phyloP scores from a whole-genome alignment of 148 eudicot genomes.

The Nyssa sinensis region DNA sequence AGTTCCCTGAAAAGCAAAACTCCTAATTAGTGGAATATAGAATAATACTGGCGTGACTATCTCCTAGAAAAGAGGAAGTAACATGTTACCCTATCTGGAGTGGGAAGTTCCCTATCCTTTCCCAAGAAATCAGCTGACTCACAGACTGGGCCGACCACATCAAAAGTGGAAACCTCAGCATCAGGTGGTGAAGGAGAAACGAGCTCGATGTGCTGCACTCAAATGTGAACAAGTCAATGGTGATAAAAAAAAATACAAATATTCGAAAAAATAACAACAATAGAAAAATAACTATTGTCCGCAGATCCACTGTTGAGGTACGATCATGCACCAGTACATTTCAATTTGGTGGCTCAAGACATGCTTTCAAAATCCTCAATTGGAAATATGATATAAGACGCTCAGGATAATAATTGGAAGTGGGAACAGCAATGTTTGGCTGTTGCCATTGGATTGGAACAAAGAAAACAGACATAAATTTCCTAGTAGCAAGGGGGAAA shows the following conservation, averaged over 20 bases:
- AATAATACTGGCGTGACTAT: not conserved
- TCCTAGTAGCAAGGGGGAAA: not conserved
- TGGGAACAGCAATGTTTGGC: not conserved
- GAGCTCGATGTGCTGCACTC: constrained; percentile 80
- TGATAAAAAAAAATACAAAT: not conserved
- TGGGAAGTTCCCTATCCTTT: constrained; percentile 81
- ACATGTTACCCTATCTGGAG: constrained; percentile 61
- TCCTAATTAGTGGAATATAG: not conserved
- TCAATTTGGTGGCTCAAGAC: too few relatives aligned
- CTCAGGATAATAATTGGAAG: too few relatives aligned
- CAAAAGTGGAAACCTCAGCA: constrained; percentile 67
- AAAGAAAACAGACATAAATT: not conserved
- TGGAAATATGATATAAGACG: too few relatives aligned
- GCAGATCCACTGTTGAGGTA: too few relatives aligned
- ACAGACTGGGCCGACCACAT: constrained; percentile 97
- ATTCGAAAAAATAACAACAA: not conserved
- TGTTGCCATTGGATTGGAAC: not conserved
- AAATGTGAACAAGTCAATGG: not conserved
- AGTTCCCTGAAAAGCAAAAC: constrained; percentile 56
- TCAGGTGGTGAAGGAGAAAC: constrained; percentile 69
- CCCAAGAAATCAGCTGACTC: constrained; percentile 98
- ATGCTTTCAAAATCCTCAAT: too few relatives aligned
- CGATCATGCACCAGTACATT: too few relatives aligned
- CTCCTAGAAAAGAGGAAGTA: not conserved
- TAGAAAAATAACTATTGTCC: too few relatives aligned